Evolutionary conservation across 768 basidiomycete genomes (phyloP), one percentile per base, ranked within the genome.

Genomic region (Suillus brevipes): DNA sequence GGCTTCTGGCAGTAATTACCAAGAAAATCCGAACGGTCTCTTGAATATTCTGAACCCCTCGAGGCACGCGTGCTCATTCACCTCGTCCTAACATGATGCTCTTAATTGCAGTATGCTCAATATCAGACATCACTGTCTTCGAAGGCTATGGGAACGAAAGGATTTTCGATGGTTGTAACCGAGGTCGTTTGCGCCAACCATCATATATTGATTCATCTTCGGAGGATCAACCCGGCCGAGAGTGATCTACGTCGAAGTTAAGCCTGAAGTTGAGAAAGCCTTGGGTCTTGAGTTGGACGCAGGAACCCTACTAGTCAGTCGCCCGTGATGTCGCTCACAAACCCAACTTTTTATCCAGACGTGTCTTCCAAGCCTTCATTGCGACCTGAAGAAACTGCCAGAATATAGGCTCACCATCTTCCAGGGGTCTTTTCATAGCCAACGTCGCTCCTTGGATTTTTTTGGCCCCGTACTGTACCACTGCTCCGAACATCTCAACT

Each of bases 391-490:
- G 89, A 92, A 71, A 89, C 86, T 69, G 88, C 91, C 73, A 78
- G 80, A 60, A 83, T 89, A 53, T 92, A 94, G 65, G 87, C 82
- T 0, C 77, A 89, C 62, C 88, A 90, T 1, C 84, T 94, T 23
- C 92, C 92, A 0, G 69, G 83, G 52, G 73, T 89, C 53, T 81
- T 87, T 66, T 61, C 76, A 65, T 77, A 83, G 63, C 82, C 84
- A 49, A 66, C 87, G 49, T 78, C 73, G 6, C 12, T 87, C 60
- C 78, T 90, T 49, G 88, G 88, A 20, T 75, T 89, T 42, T 83
- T 84, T 20, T 81, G n/a, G 79, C 80, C n/a, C 94, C 94, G 0
- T 85, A 88, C 43, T 91, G 89, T 70, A 84, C 87, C 68, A 95
- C 18, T 42, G 25, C 13, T 36, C 31, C 12, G 50, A n/a, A 23